phyloP scores from a whole-genome alignment of 192 early-diverging fungal species.

The Thoreauomyces humboldtii region DNA sequence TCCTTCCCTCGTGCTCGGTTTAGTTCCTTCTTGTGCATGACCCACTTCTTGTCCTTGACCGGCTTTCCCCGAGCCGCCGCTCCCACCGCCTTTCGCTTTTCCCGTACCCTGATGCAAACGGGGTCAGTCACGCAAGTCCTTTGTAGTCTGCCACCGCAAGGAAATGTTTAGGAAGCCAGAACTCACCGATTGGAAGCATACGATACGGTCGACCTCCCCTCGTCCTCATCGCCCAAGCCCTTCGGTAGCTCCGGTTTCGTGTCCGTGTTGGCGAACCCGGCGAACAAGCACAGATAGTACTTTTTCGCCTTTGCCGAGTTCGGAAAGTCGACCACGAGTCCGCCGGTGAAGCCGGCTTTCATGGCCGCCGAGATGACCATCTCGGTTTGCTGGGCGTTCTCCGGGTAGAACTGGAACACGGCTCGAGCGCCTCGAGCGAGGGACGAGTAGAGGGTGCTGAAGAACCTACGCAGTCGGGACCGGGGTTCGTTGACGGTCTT shows the following conservation, averaged over 20 bases:
- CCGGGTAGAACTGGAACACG: slow-evolving; percentile 98
- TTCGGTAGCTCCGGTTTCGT: slow-evolving; percentile 57
- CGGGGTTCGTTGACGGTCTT: slow-evolving; percentile 82
- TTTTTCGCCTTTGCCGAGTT: slow-evolving; percentile 97
- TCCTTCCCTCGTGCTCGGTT: slow-evolving; percentile 76
- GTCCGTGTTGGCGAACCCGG: slow-evolving; percentile 67
- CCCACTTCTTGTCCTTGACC: slow-evolving; percentile 83
- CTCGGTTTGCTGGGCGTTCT: slow-evolving; percentile 91
- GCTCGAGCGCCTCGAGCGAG: slow-evolving; percentile 85
- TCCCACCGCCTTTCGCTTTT: slow-evolving; percentile 19
- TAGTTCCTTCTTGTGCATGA: slow-evolving; percentile 87
- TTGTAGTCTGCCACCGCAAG: neutral
- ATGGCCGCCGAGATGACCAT: slow-evolving; percentile 86
- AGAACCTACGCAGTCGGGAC: slow-evolving; percentile 82
- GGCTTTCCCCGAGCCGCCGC: slow-evolving; percentile 29
- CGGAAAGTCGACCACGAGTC: slow-evolving; percentile 92
- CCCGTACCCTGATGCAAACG: slow-evolving; percentile 5
- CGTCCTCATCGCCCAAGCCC: slow-evolving; percentile 62
- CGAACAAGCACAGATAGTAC: slow-evolving; percentile 94
- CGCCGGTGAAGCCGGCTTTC: slow-evolving; percentile 92
- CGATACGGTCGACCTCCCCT: slow-evolving; percentile 45
- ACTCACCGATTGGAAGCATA: slow-evolving; percentile 38
- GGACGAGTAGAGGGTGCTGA: slow-evolving; percentile 87
- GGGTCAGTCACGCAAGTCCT: too few relatives aligned
- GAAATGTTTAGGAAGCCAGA: too few relatives aligned